Percentiles rank a stretch among this genome's conserved stretches.
phyloP scores from a whole-genome alignment of 192 early-diverging fungal species.

The Gorgonomyces haynaldii region DNA sequence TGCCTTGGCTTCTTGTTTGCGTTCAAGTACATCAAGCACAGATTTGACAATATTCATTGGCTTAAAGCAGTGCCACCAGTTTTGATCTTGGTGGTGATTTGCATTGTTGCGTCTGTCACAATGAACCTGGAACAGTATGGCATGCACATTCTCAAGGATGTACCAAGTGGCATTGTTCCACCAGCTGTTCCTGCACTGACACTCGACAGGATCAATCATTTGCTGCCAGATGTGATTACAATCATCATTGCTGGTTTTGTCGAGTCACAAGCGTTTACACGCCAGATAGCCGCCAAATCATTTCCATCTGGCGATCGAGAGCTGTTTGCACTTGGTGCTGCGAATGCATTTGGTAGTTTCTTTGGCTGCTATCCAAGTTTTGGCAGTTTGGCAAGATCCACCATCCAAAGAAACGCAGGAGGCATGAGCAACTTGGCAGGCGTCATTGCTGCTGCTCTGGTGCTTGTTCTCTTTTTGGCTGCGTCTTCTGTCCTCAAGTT shows the following conservation, averaged over 20 bases:
- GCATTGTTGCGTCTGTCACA: background rate
- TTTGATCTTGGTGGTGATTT: conserved; percentile 3
- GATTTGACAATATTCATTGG: background rate
- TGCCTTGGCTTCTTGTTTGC: background rate
- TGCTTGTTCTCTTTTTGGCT: conserved; percentile 61
- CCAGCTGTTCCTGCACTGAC: conserved; percentile 15
- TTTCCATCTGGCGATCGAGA: conserved; percentile 27
- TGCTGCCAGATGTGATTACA: conserved; percentile 18
- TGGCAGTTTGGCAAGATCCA: conserved; percentile 81
- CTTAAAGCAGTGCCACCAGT: background rate
- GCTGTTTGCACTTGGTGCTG: conserved; percentile 31
- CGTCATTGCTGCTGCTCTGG: conserved; percentile 57
- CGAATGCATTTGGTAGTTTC: conserved; percentile 26
- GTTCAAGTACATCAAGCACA: background rate
- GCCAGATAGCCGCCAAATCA: conserved; percentile 16
- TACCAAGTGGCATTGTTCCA: conserved; percentile 14
- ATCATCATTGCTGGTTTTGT: conserved; percentile 29
- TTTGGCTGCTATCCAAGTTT: conserved; percentile 44
- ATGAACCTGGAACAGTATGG: conserved; percentile 13
- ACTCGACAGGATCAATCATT: conserved; percentile 7
- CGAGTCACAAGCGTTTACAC: conserved; percentile 22
- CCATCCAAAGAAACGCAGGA: conserved; percentile 73
- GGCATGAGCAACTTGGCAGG: conserved; percentile 70
- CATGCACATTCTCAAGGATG: conserved; percentile 18
- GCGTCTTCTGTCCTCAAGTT: conserved; percentile 61